Evolutionary conservation across 306 rosid genomes (phyloP), one percentile per base, ranked within the genome.

Genomic region (Mimosa bimucronata): DNA sequence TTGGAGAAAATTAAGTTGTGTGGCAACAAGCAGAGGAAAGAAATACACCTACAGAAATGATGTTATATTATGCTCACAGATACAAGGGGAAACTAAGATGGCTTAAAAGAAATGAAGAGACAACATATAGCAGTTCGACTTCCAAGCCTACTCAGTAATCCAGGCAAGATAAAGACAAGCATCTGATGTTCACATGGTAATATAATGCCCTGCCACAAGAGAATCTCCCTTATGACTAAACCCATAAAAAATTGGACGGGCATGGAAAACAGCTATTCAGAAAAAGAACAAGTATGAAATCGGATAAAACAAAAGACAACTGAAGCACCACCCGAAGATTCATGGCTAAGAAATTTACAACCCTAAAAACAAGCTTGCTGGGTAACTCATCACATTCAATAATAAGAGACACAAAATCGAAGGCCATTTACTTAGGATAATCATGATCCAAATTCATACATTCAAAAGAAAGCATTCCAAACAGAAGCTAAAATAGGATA

Each of bases 151-250:
- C 58, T 71, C 60, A 71, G 15, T 71, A 71, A 71, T 71, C 44
- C 76, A 71, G 26, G 52, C 76, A 58, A 46, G 42, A 71, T 41
- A 57, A 71, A 46, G 61, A 10, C 14, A 45, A 71, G 14, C 46
- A 41, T 15, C 12, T n/a, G n/a, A n/a, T 25, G 60, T 16, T 44
- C 75, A 28, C 41, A 71, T 7, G 76, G 58, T 44, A 29, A 44
- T 29, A 46, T 25, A 72, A 48, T 19, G 62, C 77, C 77, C 77
- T 50, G 77, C 19, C 77, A 73, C 76, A 31, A 29, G 29, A 26
- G 42, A 71, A 14, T 45, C n/a, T 28, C 38, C 61, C 16, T 16
- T 15, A 19, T 26, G 42, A 29, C 29, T 28, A 46, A 15, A 46
- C 18, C 64, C 76, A 72, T 72, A 19, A 28, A 29, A 72, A 46